These are phyloP conservation scores for Pholiota molesta DNA, from an alignment of 768 basidiomycete genomes.

Conservation along the genomic window DNA sequence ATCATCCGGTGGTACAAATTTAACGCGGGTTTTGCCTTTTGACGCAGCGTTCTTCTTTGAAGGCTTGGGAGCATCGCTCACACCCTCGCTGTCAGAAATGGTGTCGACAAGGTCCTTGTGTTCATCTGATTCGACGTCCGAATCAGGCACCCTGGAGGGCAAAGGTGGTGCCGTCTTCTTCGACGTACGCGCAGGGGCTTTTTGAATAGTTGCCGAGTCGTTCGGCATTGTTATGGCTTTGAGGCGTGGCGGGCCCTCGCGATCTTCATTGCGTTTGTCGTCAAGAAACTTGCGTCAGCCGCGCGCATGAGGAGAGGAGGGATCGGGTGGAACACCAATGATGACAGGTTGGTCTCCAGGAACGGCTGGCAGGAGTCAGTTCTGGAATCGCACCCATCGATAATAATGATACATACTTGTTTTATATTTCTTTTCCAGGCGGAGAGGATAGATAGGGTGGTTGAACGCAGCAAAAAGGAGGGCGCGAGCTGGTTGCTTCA, in stretches of 20 bases:
- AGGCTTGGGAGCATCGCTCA: not conserved
- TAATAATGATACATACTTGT: not conserved
- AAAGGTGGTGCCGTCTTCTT: not conserved
- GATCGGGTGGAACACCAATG: constrained; percentile 7
- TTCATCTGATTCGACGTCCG: not conserved
- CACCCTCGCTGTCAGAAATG: not conserved
- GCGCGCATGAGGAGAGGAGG: not conserved
- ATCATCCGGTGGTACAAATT: not conserved
- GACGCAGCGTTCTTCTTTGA: not conserved
- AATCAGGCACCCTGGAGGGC: not conserved
- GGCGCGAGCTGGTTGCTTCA: not conserved
- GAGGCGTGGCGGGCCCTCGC: constrained; percentile 8
- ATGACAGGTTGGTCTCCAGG: constrained; percentile 5
- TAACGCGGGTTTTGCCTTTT: not conserved
- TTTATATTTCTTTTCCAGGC: not conserved
- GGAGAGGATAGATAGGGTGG: constrained; percentile 6
- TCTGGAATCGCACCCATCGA: too few species aligned
- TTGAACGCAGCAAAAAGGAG: constrained; percentile 9
- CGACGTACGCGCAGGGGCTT: not conserved
- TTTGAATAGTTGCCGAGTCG: not conserved
- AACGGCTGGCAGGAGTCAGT: not conserved
- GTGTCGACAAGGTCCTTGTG: not conserved
- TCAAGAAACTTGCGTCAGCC: constrained; percentile 10
- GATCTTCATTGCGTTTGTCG: constrained; percentile 7
- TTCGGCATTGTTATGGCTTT: not conserved